These are phyloP conservation scores for Coemansia sp. DNA, from an alignment of 192 early-diverging fungal genomes.

Conservation along the genomic window DNA sequence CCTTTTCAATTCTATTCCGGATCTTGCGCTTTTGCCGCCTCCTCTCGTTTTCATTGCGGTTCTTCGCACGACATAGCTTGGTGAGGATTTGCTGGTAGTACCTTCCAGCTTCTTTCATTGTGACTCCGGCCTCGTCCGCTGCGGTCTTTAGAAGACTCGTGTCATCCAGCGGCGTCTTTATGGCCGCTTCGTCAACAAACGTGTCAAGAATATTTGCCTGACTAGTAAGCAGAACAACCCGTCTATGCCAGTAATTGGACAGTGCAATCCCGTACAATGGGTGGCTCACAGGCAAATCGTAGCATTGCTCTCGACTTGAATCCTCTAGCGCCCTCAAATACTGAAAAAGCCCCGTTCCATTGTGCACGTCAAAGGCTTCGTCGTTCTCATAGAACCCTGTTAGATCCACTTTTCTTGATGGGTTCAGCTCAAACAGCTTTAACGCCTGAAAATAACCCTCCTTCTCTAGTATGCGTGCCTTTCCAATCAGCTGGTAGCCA, in stretches of 20 bases:
- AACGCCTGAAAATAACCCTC: slow-evolving; percentile 13
- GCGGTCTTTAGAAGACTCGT: slow-evolving; percentile 12
- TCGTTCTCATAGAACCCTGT: slow-evolving; percentile 19
- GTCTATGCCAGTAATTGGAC: slow-evolving; percentile 18
- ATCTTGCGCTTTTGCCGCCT: background rate
- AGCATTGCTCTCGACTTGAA: slow-evolving; percentile 5
- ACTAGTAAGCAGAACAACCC: background rate
- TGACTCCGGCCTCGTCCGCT: slow-evolving; percentile 19
- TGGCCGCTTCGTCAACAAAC: slow-evolving; percentile 6
- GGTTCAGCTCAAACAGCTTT: slow-evolving; percentile 3
- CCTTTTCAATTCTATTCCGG: slow-evolving; percentile 6
- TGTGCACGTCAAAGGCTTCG: slow-evolving; percentile 23
- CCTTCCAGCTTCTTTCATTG: slow-evolving; percentile 23
- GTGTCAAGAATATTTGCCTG: slow-evolving; percentile 15
- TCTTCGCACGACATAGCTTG: background rate
- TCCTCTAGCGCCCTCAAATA: slow-evolving; percentile 28
- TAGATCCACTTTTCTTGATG: background rate
- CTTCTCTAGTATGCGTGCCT: slow-evolving; percentile 24
- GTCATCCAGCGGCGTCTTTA: slow-evolving; percentile 23
- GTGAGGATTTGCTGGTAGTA: slow-evolving; percentile 27
- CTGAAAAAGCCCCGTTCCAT: slow-evolving; percentile 3
- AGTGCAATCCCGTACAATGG: slow-evolving; percentile 27
- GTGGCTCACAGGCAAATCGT: slow-evolving; percentile 7
- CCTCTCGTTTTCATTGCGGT: background rate
- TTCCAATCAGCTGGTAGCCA: slow-evolving; percentile 40